These are phyloP conservation scores for Chrysopogon serrulatus DNA, from an alignment of 176 grass and related monocot species.

Conservation along the genomic window DNA sequence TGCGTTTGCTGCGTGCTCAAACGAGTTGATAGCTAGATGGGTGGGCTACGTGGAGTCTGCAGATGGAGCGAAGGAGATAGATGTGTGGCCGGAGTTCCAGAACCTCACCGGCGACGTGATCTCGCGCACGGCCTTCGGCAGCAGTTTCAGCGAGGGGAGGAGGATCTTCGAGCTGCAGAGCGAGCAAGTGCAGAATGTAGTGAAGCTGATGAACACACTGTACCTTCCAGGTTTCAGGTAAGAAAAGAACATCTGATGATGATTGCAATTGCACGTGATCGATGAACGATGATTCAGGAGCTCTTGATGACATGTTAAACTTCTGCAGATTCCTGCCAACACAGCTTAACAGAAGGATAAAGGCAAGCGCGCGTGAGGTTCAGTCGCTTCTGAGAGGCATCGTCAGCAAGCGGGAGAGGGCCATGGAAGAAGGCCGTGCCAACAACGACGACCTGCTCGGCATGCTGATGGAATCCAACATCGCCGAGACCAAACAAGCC, in stretches of 20 bases:
- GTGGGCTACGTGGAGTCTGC: neutral
- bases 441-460: constrained; percentile 47
- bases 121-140: constrained; percentile 63
- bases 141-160: constrained; percentile 55
- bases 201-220: neutral
- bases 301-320: neutral
- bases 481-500: neutral
- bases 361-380: constrained; percentile 19
- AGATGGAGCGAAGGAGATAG: constrained; percentile 31
- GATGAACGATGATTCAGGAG: neutral
- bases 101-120: constrained; percentile 50
- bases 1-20: constrained; percentile 27
- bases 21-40: constrained; percentile 44
- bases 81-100: constrained; percentile 70
- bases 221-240: constrained; percentile 41
- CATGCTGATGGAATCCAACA: constrained; percentile 47
- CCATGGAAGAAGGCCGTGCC: constrained; percentile 18
- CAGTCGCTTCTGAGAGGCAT: constrained; percentile 37
- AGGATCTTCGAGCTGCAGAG: constrained; percentile 48
- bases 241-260: neutral
- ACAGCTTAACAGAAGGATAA: constrained; percentile 26
- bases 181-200: constrained; percentile 33
- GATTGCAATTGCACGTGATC: neutral
- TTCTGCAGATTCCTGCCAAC: constrained; percentile 42
- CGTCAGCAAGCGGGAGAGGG: constrained; percentile 39